phyloP scores from a whole-genome alignment of 2,329 filamentous ascomycete species.

The Grosmannia clavigera region DNA sequence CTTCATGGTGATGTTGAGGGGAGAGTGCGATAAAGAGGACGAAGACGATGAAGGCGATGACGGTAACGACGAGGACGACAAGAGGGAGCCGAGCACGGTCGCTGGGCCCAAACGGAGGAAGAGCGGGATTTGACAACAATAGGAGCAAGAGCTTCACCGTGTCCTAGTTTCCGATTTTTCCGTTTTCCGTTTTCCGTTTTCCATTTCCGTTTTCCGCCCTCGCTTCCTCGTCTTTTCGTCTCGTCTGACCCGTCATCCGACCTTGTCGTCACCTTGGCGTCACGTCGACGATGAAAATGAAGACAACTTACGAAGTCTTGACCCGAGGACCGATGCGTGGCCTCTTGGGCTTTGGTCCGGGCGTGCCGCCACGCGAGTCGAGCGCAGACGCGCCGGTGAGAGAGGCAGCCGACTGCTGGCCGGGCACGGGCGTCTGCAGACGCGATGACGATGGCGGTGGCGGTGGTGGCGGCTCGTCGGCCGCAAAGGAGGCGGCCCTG shows the following conservation, averaged over 20 bases:
- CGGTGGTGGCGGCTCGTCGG: slow-evolving; percentile 9
- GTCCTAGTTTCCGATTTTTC: too few relatives aligned
- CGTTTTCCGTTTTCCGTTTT: not conserved
- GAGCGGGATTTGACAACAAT: not conserved
- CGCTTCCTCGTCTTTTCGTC: not conserved
- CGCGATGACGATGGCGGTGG: slow-evolving; percentile 3
- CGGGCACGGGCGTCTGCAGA: slow-evolving; percentile 8
- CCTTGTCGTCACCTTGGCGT: not conserved
- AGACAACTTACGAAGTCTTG: slow-evolving; percentile 53
- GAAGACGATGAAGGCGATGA: too few relatives aligned
- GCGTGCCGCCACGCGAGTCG: slow-evolving; percentile 48
- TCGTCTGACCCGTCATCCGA: not conserved
- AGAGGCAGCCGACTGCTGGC: not conserved
- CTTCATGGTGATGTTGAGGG: not conserved
- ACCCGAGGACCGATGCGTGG: slow-evolving; percentile 49
- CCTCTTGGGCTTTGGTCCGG: slow-evolving; percentile 45
- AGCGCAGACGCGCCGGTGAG: slow-evolving; percentile 15
- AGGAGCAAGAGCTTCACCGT: not conserved
- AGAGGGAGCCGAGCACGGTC: too few relatives aligned
- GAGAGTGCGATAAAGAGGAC: not conserved
- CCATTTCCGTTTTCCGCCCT: not conserved
- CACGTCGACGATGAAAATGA: slow-evolving; percentile 4
- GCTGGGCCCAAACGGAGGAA: not conserved
- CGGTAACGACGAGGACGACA: too few relatives aligned
- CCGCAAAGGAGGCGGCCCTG: slow-evolving; percentile 26